Base-by-base conservation (phyloP, 257 asterid genomes). In the Nicotiana tomentosiformis region DNA sequence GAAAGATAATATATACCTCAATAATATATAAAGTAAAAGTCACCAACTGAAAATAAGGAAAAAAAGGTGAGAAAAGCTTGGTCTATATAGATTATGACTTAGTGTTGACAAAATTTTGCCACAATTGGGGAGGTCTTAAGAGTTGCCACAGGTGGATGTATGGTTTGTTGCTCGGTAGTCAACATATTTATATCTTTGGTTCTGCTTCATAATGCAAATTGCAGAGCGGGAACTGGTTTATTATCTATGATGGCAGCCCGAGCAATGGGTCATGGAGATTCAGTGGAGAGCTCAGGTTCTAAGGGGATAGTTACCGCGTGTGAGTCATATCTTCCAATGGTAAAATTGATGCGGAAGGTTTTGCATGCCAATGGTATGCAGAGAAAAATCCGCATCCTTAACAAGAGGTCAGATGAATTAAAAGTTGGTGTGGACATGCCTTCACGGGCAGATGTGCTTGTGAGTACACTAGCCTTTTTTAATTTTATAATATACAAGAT, bases 301-400 rank as follows among this genome's bases (percentile, higher is more conserved):
- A 76, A 85, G 39, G 98, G 93, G 61, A 85, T 51, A 90, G 99
- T 96, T 82, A 92, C 99, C 8, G 93, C 98, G 83, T 94, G 97
- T 69, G 98, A 96, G 90, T 96, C 99, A 12, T 96, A 96, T 88
- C 97, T 94, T 87, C 99, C 99, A 20, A 96, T 94, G 98, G 92
- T 94, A 18, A 96, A 96, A 84, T 85, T 96, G 88, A 90, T 88
- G 93, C 91, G 93, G 85, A 91, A 89, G 86, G 99, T 93, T 78
- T 85, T 94, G 65, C 91, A 92, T 68, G 90, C 90, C 74, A 94
- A 94, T 81, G 87, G 89, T 58, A 86, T 93, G 93, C 95, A 90
- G 39, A 86, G 91, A 81, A 89, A 87, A 83, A 83, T 96, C 84
- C 91, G 88, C 30, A 77, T 96, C 82, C 82, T 93, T 66, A 91